phyloP scores from a whole-genome alignment of 345 rosid genomes.

The Brassica carinata region DNA sequence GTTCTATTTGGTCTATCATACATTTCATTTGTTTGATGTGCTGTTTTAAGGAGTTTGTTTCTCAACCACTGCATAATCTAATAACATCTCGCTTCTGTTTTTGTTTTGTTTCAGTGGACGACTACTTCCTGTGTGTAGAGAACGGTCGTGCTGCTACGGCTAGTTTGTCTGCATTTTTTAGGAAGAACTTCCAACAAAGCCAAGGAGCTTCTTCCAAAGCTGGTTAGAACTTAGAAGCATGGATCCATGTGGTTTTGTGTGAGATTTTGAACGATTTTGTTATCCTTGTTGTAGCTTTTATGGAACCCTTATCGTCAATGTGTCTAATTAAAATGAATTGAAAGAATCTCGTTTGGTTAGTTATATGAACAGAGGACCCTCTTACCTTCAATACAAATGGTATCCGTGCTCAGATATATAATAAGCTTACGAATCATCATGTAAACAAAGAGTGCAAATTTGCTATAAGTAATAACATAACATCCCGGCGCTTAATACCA shows the following conservation, averaged over 20 bases:
- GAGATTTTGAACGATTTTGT: slow-evolving; percentile 5
- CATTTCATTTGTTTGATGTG: not conserved
- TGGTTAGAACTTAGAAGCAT: slow-evolving; percentile 17
- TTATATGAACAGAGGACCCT: slow-evolving; percentile 11
- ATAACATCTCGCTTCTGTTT: not conserved
- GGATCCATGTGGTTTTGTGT: not conserved
- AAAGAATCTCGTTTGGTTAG: not conserved
- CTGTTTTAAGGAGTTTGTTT: not conserved
- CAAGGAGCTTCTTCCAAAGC: slow-evolving; percentile 50
- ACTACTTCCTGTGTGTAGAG: slow-evolving; percentile 66
- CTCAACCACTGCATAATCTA: not conserved
- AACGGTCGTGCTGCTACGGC: slow-evolving; percentile 70
- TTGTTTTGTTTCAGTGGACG: slow-evolving; percentile 58
- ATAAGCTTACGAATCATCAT: slow-evolving; percentile 13
- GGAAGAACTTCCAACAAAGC: slow-evolving; percentile 71
- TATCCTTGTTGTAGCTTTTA: slow-evolving; percentile 7
- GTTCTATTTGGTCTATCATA: not conserved
- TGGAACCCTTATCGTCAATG: not conserved
- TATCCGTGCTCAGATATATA: slow-evolving; percentile 30
- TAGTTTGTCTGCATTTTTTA: slow-evolving; percentile 71
- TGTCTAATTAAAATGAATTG: not conserved
- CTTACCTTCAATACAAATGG: slow-evolving; percentile 25
- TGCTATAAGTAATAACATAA: no score
- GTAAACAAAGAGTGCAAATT: not conserved
- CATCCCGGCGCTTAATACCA: no score